These are phyloP conservation scores for Colletotrichum trifolii DNA, from an alignment of 2,329 filamentous ascomycete species.

Conservation along the genomic window DNA sequence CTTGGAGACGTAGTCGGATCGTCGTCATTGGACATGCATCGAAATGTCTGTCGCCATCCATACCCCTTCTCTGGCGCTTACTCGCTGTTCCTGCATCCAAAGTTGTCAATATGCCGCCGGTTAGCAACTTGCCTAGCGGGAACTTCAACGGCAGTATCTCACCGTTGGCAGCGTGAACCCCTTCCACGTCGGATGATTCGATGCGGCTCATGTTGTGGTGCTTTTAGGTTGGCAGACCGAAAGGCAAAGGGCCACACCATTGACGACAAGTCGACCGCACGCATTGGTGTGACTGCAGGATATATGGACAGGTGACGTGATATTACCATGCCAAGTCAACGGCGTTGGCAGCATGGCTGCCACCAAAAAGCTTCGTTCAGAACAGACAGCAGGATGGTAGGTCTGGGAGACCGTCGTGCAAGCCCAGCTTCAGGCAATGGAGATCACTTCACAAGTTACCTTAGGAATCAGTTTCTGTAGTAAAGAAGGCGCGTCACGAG, in stretches of 20 bases:
- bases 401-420: conserved; percentile 26
- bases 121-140: no score
- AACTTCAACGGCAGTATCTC: no score
- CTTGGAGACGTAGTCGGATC: neutral
- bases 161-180: no score
- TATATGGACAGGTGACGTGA: conserved; percentile 17
- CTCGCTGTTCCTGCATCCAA: neutral
- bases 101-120: no score
- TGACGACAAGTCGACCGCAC: conserved; percentile 1
- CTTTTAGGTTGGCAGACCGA: conserved; percentile 5
- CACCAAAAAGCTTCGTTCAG: conserved; percentile 21
- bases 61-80: neutral
- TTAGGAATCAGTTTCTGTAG: no score
- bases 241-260: conserved; percentile 5
- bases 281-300: neutral
- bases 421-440: neutral
- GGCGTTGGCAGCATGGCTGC: conserved; percentile 1
- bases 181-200: neutral
- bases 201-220: neutral
- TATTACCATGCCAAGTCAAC: conserved; percentile 12
- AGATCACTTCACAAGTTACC: no score
- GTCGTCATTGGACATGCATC: neutral
- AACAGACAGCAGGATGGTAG: conserved; percentile 25
- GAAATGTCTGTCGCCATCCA: neutral
- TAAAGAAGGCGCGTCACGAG: no score